phyloP scores from a whole-genome alignment of 208 protist genomes.

The Trypanosoma melophagium region DNA sequence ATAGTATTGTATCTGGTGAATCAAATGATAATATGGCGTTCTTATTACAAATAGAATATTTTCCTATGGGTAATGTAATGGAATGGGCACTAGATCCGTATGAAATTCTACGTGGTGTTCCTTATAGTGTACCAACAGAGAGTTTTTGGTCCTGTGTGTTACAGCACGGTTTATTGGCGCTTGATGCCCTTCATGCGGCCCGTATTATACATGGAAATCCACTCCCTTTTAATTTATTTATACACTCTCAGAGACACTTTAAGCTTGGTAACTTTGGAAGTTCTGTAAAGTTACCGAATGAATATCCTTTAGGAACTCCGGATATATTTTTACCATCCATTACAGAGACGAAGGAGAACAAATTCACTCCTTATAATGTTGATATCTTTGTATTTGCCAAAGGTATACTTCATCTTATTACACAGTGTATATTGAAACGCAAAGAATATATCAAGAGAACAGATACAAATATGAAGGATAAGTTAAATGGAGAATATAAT shows the following conservation, averaged over 20 bases:
- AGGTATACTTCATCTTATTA: constrained; percentile 21
- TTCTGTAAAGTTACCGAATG: constrained; percentile 25
- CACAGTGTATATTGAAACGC: constrained; percentile 5
- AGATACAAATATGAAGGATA: background rate
- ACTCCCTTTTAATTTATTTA: constrained; percentile 47
- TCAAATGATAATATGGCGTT: constrained; percentile 29
- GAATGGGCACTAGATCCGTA: constrained; percentile 40
- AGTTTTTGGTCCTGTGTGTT: constrained; percentile 37
- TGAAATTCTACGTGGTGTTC: background rate
- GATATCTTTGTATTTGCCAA: constrained; percentile 33
- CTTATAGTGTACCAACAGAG: constrained; percentile 12
- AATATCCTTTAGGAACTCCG: constrained; percentile 28
- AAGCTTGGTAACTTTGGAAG: constrained; percentile 65
- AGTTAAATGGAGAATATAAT: background rate
- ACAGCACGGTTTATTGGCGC: constrained; percentile 38
- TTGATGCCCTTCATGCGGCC: constrained; percentile 47
- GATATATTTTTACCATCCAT: constrained; percentile 12
- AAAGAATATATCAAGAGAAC: background rate
- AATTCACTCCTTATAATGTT: constrained; percentile 28
- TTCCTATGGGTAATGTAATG: constrained; percentile 47
- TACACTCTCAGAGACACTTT: constrained; percentile 24
- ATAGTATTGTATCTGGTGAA: constrained; percentile 16
- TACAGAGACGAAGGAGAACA: background rate
- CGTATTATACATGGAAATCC: constrained; percentile 61
- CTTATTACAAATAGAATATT: constrained; percentile 74